Evolutionary conservation across 352 stramenopile species (phyloP).

Genomic region (Phytopythium sindhum): DNA sequence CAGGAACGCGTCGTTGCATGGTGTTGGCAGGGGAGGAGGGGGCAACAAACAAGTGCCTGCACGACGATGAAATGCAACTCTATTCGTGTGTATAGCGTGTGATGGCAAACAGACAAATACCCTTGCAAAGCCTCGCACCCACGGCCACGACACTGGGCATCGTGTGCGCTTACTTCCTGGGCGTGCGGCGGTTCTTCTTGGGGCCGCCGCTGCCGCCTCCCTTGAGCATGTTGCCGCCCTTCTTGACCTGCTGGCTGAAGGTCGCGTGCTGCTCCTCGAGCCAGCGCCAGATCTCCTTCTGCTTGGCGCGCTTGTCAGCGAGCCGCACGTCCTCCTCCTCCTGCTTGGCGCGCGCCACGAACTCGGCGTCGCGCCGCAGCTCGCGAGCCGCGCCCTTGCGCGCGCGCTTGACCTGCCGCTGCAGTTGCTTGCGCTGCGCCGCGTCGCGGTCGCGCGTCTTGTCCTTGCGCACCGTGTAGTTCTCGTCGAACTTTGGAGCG

Average conservation of each 20-base stretch:
- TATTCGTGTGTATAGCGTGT: neutral
- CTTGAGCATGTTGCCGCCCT: slow-evolving; percentile 94
- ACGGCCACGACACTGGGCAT: neutral
- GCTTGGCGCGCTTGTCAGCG: slow-evolving; percentile 86
- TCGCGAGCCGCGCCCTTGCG: slow-evolving; percentile 95
- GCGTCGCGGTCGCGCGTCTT: slow-evolving; percentile 79
- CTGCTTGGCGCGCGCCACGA: slow-evolving; percentile 92
- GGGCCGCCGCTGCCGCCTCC: slow-evolving; percentile 76
- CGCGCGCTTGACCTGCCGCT: slow-evolving; percentile 95
- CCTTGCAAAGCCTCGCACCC: neutral
- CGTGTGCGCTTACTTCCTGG: neutral
- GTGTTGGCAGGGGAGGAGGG: no score
- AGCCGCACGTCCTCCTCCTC: slow-evolving; percentile 79
- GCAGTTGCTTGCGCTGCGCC: slow-evolving; percentile 88
- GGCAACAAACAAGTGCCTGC: no score
- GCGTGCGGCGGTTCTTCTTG: slow-evolving; percentile 11
- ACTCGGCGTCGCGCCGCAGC: slow-evolving; percentile 91
- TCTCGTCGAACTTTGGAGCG: slow-evolving; percentile 89
- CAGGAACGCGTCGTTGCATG: neutral
- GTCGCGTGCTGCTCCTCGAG: slow-evolving; percentile 96
- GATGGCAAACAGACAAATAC: neutral
- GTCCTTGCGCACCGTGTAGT: slow-evolving; percentile 92
- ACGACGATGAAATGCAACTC: neutral
- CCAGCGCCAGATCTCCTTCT: slow-evolving; percentile 95
- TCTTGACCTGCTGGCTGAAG: slow-evolving; percentile 97